These are phyloP conservation scores for Anastatica hierochuntica DNA, from an alignment of 345 rosid species.

Conservation along the genomic window DNA sequence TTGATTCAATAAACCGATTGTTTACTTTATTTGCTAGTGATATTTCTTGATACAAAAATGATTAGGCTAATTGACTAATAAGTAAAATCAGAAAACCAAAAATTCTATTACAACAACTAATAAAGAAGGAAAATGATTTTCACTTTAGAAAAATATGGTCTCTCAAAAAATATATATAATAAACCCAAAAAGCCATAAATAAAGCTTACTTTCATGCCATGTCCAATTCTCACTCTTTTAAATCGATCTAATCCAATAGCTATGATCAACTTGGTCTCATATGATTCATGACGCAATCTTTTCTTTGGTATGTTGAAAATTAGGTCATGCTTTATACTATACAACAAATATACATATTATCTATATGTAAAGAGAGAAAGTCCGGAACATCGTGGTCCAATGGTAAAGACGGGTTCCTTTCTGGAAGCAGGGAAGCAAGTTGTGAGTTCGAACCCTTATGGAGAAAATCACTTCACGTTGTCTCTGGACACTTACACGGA, in stretches of 20 bases:
- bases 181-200: constrained; percentile 3
- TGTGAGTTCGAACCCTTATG: no score
- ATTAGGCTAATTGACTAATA: background rate
- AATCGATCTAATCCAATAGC: constrained; percentile 21
- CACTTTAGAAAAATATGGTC: background rate
- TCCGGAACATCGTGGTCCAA: no score
- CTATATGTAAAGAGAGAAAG: background rate
- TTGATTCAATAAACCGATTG: no score
- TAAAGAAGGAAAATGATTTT: background rate
- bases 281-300: constrained; percentile 21
- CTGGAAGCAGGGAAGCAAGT: no score
- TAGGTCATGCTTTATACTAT: constrained; percentile 16
- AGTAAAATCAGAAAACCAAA: no score
- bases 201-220: constrained; percentile 1
- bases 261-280: constrained; percentile 11
- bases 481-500: no score
- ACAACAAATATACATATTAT: background rate
- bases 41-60: background rate
- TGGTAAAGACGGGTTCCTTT: no score
- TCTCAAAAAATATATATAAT: background rate
- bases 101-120: background rate
- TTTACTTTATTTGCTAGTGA: no score
- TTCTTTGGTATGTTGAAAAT: constrained; percentile 8
- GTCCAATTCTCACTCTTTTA: constrained; percentile 1
- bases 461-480: no score